Conservation (phyloP, 225 moss, liverwort and hornwort genomes). For the Ulota crispa region DNA sequence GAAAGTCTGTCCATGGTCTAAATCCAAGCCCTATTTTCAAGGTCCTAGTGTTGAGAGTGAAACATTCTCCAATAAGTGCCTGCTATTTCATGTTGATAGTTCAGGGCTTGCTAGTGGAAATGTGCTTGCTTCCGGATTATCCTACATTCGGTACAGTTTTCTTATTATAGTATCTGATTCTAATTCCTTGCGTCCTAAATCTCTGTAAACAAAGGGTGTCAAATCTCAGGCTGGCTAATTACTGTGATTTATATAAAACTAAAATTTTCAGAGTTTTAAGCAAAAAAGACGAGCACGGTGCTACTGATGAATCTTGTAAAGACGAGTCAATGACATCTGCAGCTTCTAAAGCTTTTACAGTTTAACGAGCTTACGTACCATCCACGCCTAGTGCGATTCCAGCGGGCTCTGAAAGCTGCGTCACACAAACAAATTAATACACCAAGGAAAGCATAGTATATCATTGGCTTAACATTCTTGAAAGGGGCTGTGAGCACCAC, state of each 20-base stretch:
- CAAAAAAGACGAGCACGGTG: neutral
- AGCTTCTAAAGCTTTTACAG: neutral
- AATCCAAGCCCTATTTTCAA: too few relatives aligned
- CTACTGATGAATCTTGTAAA: neutral
- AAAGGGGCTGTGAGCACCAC: neutral
- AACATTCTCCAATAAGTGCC: too few relatives aligned
- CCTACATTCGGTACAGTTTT: neutral
- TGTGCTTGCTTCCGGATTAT: neutral
- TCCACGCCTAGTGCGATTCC: slow-evolving; percentile 81
- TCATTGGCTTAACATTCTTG: neutral
- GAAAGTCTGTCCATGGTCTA: too few relatives aligned
- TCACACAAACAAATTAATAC: neutral
- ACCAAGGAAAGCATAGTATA: neutral
- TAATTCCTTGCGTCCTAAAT: neutral
- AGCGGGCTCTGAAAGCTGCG: slow-evolving; percentile 95
- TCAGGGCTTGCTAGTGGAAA: too few relatives aligned
- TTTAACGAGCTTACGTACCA: slow-evolving; percentile 43
- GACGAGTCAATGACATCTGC: neutral
- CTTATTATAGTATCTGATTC: neutral
- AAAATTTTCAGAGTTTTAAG: neutral
- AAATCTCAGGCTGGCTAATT: neutral
- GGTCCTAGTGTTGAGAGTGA: too few relatives aligned
- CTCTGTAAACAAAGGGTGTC: neutral
- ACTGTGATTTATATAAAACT: too few relatives aligned
- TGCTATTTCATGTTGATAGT: too few relatives aligned